Percentiles rank a stretch among this genome's conserved stretches.
phyloP scores from a whole-genome alignment of 495 filamentous ascomycete genomes.

The Xylaria castorea region DNA sequence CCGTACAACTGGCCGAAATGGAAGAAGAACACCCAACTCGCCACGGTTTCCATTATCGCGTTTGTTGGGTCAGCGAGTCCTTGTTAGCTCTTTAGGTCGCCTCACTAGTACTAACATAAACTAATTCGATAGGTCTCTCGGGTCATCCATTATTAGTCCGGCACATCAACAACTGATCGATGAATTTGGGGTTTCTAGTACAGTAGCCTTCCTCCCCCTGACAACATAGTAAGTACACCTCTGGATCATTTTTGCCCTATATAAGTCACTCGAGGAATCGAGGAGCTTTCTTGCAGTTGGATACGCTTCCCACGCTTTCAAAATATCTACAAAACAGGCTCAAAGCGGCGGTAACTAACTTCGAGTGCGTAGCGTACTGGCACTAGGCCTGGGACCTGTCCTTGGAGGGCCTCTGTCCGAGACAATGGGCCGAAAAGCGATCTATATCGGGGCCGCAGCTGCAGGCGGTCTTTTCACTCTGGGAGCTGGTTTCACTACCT shows the following conservation, averaged over 20 bases:
- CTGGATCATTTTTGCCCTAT: neutral
- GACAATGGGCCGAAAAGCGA: constrained; percentile 57
- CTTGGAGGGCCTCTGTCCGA: constrained; percentile 67
- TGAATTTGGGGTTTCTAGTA: constrained; percentile 56
- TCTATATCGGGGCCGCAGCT: constrained; percentile 59
- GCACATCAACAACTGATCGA: constrained; percentile 50
- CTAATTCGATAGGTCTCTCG: constrained; percentile 51
- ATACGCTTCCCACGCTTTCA: neutral
- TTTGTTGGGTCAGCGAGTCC: constrained; percentile 46
- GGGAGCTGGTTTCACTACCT: constrained; percentile 64
- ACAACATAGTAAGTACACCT: constrained; percentile 59
- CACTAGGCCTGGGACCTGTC: constrained; percentile 64
- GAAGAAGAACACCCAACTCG: constrained; percentile 55
- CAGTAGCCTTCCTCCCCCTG: constrained; percentile 60
- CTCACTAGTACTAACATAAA: neutral
- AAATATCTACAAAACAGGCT: neutral
- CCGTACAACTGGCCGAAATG: constrained; percentile 65
- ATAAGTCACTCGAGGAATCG: neutral
- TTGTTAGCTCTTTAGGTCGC: neutral
- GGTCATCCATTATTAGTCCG: constrained; percentile 61
- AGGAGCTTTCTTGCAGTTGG: too few species aligned
- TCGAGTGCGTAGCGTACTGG: constrained; percentile 47
- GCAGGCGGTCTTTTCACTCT: constrained; percentile 67
- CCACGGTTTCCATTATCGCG: constrained; percentile 54
- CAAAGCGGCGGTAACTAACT: neutral